phyloP scores from a whole-genome alignment of 768 basidiomycete species.

The Mycena rosella region DNA sequence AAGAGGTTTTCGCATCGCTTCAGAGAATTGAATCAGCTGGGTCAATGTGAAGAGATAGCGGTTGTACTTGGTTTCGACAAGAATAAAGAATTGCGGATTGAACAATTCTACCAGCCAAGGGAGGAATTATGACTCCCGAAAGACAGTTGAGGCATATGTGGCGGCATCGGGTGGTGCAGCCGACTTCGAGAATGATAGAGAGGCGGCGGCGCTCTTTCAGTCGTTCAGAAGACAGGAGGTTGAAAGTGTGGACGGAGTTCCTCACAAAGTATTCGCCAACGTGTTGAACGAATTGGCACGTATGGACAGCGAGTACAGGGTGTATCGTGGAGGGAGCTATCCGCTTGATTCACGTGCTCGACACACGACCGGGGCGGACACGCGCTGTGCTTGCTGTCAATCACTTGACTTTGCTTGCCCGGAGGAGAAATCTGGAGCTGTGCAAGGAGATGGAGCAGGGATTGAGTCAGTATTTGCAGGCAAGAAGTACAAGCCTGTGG shows the following conservation, averaged over 20 bases:
- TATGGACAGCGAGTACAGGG: background rate
- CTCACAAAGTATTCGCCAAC: conserved; percentile 15
- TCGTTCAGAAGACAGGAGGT: background rate
- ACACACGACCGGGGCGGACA: no score
- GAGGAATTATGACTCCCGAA: conserved; percentile 20
- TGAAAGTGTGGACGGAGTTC: conserved; percentile 10
- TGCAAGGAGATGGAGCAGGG: no score
- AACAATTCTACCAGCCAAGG: conserved; percentile 27
- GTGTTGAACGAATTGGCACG: background rate
- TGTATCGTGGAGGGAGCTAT: background rate
- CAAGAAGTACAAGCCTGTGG: no score
- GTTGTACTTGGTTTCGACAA: conserved; percentile 23
- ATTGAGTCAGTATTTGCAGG: no score
- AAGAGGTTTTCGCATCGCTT: conserved; percentile 16
- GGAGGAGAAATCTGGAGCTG: background rate
- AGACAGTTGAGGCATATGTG: conserved; percentile 13
- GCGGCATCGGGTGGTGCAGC: background rate
- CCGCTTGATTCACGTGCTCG: background rate
- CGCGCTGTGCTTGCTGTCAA: no score
- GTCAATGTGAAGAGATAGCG: conserved; percentile 29
- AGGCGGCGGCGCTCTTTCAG: conserved; percentile 1
- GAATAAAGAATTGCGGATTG: conserved; percentile 11
- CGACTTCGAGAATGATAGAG: background rate
- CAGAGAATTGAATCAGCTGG: conserved; percentile 15
- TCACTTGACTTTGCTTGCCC: no score